Evolutionary conservation across 495 filamentous ascomycete species (phyloP).

Genomic region (Bombardia bombarda): DNA sequence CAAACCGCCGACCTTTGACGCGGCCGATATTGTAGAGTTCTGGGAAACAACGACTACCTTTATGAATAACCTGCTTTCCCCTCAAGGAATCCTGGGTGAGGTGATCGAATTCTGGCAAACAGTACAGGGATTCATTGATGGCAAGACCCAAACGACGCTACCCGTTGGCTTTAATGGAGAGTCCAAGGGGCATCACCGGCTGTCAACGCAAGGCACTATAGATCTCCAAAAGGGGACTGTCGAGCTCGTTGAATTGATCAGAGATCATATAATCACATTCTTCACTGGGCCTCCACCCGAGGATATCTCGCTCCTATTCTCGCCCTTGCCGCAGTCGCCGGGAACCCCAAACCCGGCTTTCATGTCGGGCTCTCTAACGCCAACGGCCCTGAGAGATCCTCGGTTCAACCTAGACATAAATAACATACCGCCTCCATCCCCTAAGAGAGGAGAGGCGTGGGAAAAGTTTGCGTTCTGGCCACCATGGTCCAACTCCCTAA

Average conservation of each 20-base stretch:
- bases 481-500: slow-evolving; percentile 80
- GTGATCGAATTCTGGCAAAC: slow-evolving; percentile 91
- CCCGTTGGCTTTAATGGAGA: slow-evolving; percentile 79
- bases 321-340: slow-evolving; percentile 67
- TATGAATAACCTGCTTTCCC: slow-evolving; percentile 62
- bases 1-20: slow-evolving; percentile 54
- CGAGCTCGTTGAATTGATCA: slow-evolving; percentile 73
- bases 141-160: slow-evolving; percentile 70
- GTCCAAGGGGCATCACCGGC: slow-evolving; percentile 73
- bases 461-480: slow-evolving; percentile 98
- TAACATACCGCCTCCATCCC: slow-evolving; percentile 69
- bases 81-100: slow-evolving; percentile 76
- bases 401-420: slow-evolving; percentile 72
- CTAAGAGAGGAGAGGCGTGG: slow-evolving; percentile 70
- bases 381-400: slow-evolving; percentile 47
- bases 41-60: slow-evolving; percentile 79
- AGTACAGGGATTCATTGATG: slow-evolving; percentile 81
- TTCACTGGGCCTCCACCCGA: slow-evolving; percentile 88
- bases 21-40: slow-evolving; percentile 68
- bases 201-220: slow-evolving; percentile 59
- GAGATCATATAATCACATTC: slow-evolving; percentile 67
- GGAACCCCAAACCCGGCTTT: slow-evolving; percentile 49
- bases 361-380: slow-evolving; percentile 33
- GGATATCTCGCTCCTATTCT: slow-evolving; percentile 77
- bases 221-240: slow-evolving; percentile 70